Evolutionary conservation across 2,329 filamentous ascomycete genomes (phyloP), one percentile per base, ranked within the genome.

Genomic region (Microascus cirrosus): DNA sequence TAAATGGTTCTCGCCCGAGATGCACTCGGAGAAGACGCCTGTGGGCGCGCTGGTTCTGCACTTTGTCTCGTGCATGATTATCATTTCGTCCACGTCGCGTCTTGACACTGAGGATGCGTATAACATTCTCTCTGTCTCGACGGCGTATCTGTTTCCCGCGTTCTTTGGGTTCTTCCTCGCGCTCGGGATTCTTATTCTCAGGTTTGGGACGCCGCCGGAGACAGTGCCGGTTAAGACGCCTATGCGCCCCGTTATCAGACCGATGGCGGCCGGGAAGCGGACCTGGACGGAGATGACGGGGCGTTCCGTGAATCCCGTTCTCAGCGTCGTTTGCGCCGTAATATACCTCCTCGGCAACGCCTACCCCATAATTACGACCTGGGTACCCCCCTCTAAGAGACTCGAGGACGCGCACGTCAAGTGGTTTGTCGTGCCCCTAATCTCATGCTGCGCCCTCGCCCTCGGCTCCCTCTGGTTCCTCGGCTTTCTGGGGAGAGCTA

Each of bases 1-100:
- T 1, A 61, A 61, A 0, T 70, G 68, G 68, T 63, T 71, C 48
- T 67, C 66, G 0, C 70, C 70, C 1, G 68, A 70, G 35, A 61
- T 70, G 3, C 70, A 72, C 55, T 61, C 60, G n/a, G 70, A 72
- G 60, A 66, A 66, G 55, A 72, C 70, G 0, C 70, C 70, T 0
- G 65, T 72, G 1, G 70, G 70, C 5, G 70, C 70, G 6, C 63
- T 72, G 18, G 45, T 69, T 2, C 61, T 72, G 3, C 70, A 72
- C 55, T 63, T 72, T 20, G 8, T 62, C n/a, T 69, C 65, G 3
- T 71, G 70, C 55, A 54, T 70, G 22, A 62, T 72, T 6, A 66
- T 72, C 6, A 66, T 72, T 34, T 67, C 70, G 42, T 66, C 70
- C 2, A 72, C 70, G 1, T 71, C 63, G 60, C 53, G 61, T 0